A percentile compares a stretch with the other conserved stretches of the same genome.
phyloP scores from a whole-genome alignment of 768 basidiomycete genomes.

The Tricholoma saponaceum region DNA sequence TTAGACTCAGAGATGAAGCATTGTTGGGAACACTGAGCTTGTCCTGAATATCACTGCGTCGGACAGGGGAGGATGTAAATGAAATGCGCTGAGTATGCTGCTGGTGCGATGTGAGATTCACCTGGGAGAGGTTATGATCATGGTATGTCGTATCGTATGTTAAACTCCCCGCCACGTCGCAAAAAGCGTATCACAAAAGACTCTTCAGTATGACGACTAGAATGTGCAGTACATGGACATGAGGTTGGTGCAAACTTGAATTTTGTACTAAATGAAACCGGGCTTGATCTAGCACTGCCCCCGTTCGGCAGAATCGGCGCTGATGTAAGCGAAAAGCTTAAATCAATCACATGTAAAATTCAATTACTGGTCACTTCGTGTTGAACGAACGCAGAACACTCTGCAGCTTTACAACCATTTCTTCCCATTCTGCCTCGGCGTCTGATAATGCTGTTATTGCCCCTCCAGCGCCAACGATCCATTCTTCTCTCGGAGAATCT shows the following conservation, averaged over 20 bases:
- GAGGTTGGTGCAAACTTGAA: too few relatives aligned
- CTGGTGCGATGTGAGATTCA: background rate
- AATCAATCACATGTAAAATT: too few relatives aligned
- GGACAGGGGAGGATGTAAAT: too few relatives aligned
- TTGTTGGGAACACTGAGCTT: constrained; percentile 8
- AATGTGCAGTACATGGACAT: too few relatives aligned
- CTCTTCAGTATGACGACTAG: background rate
- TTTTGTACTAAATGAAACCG: too few relatives aligned
- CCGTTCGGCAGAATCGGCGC: too few relatives aligned
- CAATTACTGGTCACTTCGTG: too few relatives aligned
- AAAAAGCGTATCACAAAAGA: background rate
- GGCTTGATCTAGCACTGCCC: too few relatives aligned
- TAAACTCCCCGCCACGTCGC: background rate
- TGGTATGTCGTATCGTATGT: background rate
- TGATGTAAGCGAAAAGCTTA: too few relatives aligned
- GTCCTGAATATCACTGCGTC: constrained; percentile 10
- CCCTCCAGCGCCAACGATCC: constrained; percentile 89
- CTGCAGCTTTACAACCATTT: constrained; percentile 84
- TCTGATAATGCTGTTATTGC: constrained; percentile 94
- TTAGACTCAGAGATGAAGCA: constrained; percentile 15
- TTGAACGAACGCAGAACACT: constrained; percentile 68
- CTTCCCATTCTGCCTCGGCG: constrained; percentile 87
- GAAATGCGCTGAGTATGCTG: background rate
- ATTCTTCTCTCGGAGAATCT: constrained; percentile 41
- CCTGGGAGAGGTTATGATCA: constrained; percentile 22